A percentile compares a stretch with the other conserved stretches of the same genome.
phyloP scores from a whole-genome alignment of 176 grass and related monocot genomes.

The Coix lacrymajobi region DNA sequence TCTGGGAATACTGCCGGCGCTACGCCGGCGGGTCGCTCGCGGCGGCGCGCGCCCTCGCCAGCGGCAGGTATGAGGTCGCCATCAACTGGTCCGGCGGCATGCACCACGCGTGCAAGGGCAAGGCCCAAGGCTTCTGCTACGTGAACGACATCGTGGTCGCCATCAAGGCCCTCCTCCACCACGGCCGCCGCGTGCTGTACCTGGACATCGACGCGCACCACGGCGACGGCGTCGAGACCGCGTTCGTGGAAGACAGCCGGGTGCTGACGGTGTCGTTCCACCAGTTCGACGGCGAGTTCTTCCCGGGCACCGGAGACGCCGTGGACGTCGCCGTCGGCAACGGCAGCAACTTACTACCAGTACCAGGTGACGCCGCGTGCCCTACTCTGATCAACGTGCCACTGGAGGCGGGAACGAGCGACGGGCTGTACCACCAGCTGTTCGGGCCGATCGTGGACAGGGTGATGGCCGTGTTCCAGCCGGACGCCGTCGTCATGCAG shows the following conservation, averaged over 20 bases:
- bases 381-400: constrained; percentile 52
- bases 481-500: too few species aligned
- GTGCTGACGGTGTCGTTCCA: constrained; percentile 74
- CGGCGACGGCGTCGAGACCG: constrained; percentile 51
- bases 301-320: constrained; percentile 49
- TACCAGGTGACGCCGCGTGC: constrained; percentile 9
- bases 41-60: constrained; percentile 39
- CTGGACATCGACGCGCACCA: constrained; percentile 82
- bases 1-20: constrained; percentile 41
- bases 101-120: constrained; percentile 43
- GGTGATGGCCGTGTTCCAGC: too few species aligned
- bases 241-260: constrained; percentile 23
- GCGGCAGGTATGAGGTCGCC: constrained; percentile 35
- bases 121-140: constrained; percentile 55
- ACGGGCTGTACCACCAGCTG: constrained; percentile 33
- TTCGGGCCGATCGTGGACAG: too few species aligned
- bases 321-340: constrained; percentile 28
- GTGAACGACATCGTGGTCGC: constrained; percentile 64
- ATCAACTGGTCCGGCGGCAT: constrained; percentile 69
- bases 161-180: constrained; percentile 34
- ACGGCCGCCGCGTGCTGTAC: constrained; percentile 50
- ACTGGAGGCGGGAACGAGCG: constrained; percentile 39
- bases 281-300: constrained; percentile 25
- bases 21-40: constrained; percentile 48
- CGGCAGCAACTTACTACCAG: too few species aligned